These are phyloP conservation scores for Aspergillus brasiliensis DNA, from an alignment of 2,329 filamentous ascomycete genomes.

Conservation along the genomic window DNA sequence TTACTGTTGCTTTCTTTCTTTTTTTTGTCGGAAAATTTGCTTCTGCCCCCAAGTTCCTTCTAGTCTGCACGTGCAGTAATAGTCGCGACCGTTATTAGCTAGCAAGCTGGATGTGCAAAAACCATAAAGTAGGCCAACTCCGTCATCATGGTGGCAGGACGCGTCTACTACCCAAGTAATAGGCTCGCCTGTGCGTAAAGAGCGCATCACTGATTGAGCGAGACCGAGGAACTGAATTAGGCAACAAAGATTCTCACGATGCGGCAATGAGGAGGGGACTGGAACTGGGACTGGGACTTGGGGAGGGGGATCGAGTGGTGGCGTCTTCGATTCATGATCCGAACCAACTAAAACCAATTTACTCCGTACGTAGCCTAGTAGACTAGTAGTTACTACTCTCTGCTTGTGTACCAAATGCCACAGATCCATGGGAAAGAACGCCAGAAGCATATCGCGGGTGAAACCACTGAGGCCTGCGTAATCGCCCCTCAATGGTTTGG, in stretches of 20 bases:
- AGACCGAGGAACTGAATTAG: not conserved
- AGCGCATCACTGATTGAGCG: not conserved
- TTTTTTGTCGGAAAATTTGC: not conserved
- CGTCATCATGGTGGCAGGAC: not conserved
- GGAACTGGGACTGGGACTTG: not conserved
- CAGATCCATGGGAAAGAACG: not conserved
- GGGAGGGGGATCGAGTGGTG: not conserved
- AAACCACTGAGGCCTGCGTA: not conserved
- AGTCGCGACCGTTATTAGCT: not conserved
- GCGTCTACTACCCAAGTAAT: not conserved
- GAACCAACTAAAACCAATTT: not conserved
- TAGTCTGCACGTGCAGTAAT: not conserved
- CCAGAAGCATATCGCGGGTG: not conserved
- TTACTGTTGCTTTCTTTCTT: not conserved
- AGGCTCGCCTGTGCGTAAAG: not conserved
- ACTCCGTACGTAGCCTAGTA: no score
- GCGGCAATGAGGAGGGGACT: not conserved
- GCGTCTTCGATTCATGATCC: not conserved
- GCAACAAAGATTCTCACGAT: not conserved
- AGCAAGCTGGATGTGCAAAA: not conserved
- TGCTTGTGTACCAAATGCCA: no score
- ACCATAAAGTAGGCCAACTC: not conserved
- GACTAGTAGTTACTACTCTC: no score
- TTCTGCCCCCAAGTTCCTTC: no score
- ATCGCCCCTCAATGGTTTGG: constrained; percentile 2